Conservation (phyloP, 164 flowering plant genomes). For the Nelumbo lutea region DNA sequence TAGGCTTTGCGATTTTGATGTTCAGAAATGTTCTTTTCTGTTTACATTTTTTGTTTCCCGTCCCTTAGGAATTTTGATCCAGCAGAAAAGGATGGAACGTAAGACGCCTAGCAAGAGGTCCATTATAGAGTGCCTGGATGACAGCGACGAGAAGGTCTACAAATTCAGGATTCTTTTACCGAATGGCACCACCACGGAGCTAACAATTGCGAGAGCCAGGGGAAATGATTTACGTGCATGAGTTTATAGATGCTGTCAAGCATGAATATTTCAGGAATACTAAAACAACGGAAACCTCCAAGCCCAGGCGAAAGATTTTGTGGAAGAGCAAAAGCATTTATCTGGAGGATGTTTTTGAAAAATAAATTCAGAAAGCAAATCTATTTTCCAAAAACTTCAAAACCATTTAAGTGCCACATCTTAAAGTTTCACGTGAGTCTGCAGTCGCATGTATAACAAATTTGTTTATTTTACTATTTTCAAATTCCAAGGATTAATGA, state of each 20-base stretch:
- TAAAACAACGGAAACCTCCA: constrained; percentile 1
- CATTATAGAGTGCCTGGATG: constrained; percentile 3
- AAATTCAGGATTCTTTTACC: constrained; percentile 56
- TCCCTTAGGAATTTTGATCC: no score
- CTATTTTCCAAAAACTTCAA: constrained; percentile 26
- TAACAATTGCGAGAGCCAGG: constrained; percentile 23
- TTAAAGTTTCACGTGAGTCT: constrained; percentile 50
- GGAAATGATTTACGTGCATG: constrained; percentile 19
- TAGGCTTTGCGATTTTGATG: no score
- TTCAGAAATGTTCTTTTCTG: background rate
- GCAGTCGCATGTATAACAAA: background rate
- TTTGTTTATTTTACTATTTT: background rate
- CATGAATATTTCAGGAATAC: constrained; percentile 15
- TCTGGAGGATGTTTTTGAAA: constrained; percentile 42
- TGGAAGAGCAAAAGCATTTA: constrained; percentile 37
- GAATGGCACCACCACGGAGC: constrained; percentile 29
- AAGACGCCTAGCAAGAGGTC: constrained; percentile 13
- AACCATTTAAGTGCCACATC: constrained; percentile 31
- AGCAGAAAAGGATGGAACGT: background rate
- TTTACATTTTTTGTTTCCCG: background rate
- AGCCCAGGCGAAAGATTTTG: constrained; percentile 20
- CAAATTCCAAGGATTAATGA: background rate
- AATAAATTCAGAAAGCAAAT: constrained; percentile 17
- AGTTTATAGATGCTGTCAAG: constrained; percentile 30
- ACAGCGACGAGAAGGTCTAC: constrained; percentile 21